A percentile compares a stretch with the other conserved stretches of the same genome.
These are phyloP conservation scores for Boletales sp. DNA, from an alignment of 768 basidiomycete genomes.

Conservation along the genomic window DNA sequence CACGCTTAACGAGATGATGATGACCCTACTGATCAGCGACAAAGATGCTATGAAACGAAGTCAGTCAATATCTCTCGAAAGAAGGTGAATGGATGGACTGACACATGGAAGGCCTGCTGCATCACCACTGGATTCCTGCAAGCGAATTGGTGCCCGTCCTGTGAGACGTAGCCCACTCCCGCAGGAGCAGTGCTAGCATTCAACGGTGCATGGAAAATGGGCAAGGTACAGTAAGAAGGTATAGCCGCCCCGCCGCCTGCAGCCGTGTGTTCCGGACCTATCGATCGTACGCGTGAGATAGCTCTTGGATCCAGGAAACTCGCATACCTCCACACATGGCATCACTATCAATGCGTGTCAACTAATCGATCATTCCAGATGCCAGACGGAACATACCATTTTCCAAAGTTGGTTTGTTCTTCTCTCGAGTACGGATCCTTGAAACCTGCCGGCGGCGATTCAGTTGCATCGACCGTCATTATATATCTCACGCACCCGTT, in stretches of 20 bases:
- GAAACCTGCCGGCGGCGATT: slow-evolving; percentile 38
- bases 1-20: not conserved
- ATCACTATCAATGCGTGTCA: slow-evolving; percentile 33
- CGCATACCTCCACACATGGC: slow-evolving; percentile 46
- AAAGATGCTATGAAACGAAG: slow-evolving; percentile 39
- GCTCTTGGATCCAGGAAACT: not conserved
- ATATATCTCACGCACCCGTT: slow-evolving; percentile 36
- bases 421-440: slow-evolving; percentile 63
- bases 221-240: slow-evolving; percentile 53
- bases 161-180: slow-evolving; percentile 47
- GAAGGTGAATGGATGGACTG: slow-evolving; percentile 18
- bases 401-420: slow-evolving; percentile 49
- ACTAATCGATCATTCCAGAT: not conserved
- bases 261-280: slow-evolving; percentile 50
- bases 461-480: not conserved
- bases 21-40: slow-evolving; percentile 45
- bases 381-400: slow-evolving; percentile 40
- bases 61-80: not conserved
- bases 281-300: not conserved
- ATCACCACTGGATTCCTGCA: slow-evolving; percentile 52
- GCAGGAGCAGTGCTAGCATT: slow-evolving; percentile 24
- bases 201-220: slow-evolving; percentile 47
- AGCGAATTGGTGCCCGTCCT: slow-evolving; percentile 52
- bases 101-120: slow-evolving; percentile 61
- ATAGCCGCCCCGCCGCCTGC: slow-evolving; percentile 36